Evolutionary conservation across 345 rosid genomes (phyloP).

Genomic region (Dimocarpus longan): DNA sequence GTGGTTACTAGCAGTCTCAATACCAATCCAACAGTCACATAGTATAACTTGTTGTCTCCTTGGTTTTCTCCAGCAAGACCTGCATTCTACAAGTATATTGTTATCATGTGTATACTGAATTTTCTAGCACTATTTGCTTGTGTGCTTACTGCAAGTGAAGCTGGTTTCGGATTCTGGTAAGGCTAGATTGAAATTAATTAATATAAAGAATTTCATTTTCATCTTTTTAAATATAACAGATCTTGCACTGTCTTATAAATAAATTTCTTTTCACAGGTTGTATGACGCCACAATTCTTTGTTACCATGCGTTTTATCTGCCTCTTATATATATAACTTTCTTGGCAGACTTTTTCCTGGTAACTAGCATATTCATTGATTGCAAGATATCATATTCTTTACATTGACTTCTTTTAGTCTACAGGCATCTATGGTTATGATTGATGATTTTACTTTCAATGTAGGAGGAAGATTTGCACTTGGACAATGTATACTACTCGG

Average conservation of each 20-base stretch:
- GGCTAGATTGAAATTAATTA: not conserved
- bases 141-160: slow-evolving; percentile 59
- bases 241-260: not conserved
- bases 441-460: slow-evolving; percentile 8
- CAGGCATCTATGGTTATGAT: not conserved
- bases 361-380: not conserved
- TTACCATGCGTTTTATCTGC: slow-evolving; percentile 87
- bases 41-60: slow-evolving; percentile 20
- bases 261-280: slow-evolving; percentile 55
- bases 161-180: slow-evolving; percentile 84
- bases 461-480: slow-evolving; percentile 84
- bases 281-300: slow-evolving; percentile 62
- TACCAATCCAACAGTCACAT: not conserved
- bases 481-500: slow-evolving; percentile 88
- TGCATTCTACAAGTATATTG: slow-evolving; percentile 76
- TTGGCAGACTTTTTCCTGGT: slow-evolving; percentile 96
- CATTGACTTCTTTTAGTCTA: not conserved
- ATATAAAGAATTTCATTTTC: not conserved
- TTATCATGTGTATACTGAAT: slow-evolving; percentile 65
- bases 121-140: slow-evolving; percentile 65
- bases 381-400: not conserved
- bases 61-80: slow-evolving; percentile 72
- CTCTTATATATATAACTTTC: slow-evolving; percentile 73
- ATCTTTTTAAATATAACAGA: not conserved
- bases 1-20: not conserved